Conservation (phyloP, 805 yeast species). For the Pichia thaimueangensis region DNA sequence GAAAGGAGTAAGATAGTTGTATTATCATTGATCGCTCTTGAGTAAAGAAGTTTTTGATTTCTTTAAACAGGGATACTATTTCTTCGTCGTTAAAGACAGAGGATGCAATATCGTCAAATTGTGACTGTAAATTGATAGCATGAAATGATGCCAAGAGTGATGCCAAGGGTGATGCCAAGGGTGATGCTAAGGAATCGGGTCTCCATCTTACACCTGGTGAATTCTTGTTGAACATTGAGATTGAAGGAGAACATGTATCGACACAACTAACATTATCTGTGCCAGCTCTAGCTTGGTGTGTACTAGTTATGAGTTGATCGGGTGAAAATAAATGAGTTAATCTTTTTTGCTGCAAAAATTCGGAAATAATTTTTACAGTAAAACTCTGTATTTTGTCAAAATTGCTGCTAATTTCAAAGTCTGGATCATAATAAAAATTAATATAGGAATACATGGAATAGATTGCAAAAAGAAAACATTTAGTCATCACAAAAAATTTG, state of each 20-base stretch:
- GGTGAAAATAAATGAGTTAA: slow-evolving; percentile 3
- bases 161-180: too few relatives aligned
- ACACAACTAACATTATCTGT: too few relatives aligned
- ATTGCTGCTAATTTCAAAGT: neutral
- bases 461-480: slow-evolving; percentile 4
- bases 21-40: too few relatives aligned
- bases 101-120: slow-evolving; percentile 1
- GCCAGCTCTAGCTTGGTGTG: too few relatives aligned
- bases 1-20: too few relatives aligned
- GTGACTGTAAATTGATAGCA: slow-evolving; percentile 1
- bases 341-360: slow-evolving; percentile 2
- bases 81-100: slow-evolving; percentile 2
- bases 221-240: too few relatives aligned
- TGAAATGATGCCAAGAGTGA: too few relatives aligned
- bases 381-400: slow-evolving; percentile 1
- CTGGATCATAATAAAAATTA: neutral
- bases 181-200: too few relatives aligned
- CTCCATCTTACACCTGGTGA: too few relatives aligned
- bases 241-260: too few relatives aligned
- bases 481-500: slow-evolving; percentile 10
- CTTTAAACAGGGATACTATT: neutral
- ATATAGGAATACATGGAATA: slow-evolving; percentile 8
- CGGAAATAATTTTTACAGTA: slow-evolving; percentile 1
- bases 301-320: neutral
- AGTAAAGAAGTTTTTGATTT: slow-evolving; percentile 1